Percentiles rank a stretch among this genome's conserved stretches.
Evolutionary conservation across 1,139 yeast species (phyloP).

Genomic region (Spathaspora jeffriesii): DNA sequence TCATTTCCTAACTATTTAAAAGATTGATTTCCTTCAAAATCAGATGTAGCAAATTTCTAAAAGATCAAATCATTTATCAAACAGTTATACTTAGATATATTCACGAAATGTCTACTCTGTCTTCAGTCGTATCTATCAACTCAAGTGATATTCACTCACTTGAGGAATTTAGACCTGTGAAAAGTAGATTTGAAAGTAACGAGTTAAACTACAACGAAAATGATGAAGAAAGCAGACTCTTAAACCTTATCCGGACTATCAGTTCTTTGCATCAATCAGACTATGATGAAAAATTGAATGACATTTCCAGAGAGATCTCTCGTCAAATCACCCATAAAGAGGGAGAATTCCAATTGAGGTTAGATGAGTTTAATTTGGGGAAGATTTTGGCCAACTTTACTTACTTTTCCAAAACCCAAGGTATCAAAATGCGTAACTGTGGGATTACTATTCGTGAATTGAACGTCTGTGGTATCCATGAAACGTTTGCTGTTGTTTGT

Average conservation of each 20-base stretch:
- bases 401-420: slow-evolving; percentile 30
- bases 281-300: slow-evolving; percentile 10
- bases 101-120: background rate
- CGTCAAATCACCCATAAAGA: slow-evolving; percentile 13
- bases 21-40: background rate
- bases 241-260: slow-evolving; percentile 16
- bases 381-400: slow-evolving; percentile 15
- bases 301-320: slow-evolving; percentile 15
- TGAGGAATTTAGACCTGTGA: slow-evolving; percentile 2
- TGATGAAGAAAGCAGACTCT: slow-evolving; percentile 13
- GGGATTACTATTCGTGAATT: slow-evolving; percentile 50
- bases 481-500: slow-evolving; percentile 45
- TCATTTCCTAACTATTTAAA: background rate
- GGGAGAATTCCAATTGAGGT: slow-evolving; percentile 12
- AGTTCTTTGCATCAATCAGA: slow-evolving; percentile 13
- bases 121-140: background rate
- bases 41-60: background rate
- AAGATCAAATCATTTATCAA: background rate
- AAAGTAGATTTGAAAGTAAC: slow-evolving; percentile 2
- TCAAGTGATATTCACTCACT: slow-evolving; percentile 2
- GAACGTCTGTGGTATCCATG: slow-evolving; percentile 50
- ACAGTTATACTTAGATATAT: too few relatives aligned
- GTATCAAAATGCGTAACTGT: slow-evolving; percentile 42
- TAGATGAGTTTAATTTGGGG: slow-evolving; percentile 14
- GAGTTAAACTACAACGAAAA: slow-evolving; percentile 8